Percentiles rank a stretch among this genome's conserved stretches.
Conservation (phyloP, 495 filamentous ascomycete genomes). For the Hyaloscypha variabilis region DNA sequence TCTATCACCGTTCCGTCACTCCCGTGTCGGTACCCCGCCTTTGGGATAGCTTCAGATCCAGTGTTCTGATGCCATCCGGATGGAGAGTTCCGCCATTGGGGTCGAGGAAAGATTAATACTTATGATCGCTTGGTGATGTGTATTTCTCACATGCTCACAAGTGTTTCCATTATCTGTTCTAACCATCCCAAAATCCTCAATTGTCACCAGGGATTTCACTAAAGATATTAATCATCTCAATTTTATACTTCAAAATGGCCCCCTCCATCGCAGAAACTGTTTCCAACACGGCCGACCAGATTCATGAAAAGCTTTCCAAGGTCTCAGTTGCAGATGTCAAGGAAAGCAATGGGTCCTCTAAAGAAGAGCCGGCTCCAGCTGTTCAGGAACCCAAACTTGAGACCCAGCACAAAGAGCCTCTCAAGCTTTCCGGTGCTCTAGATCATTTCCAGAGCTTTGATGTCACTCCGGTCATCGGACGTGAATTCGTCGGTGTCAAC, state of each 20-base stretch:
- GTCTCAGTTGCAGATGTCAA: constrained; percentile 10
- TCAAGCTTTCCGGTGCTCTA: constrained; percentile 46
- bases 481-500: constrained; percentile 63
- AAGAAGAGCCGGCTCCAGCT: constrained; percentile 9
- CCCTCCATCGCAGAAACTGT: constrained; percentile 29
- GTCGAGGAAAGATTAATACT: not conserved
- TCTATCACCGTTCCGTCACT: not conserved
- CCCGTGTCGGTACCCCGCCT: not conserved
- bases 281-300: constrained; percentile 21
- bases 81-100: not conserved
- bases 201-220: not conserved
- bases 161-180: too few relatives aligned
- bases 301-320: constrained; percentile 27
- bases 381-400: constrained; percentile 15
- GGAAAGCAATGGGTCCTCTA: constrained; percentile 1
- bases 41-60: not conserved
- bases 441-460: constrained; percentile 63
- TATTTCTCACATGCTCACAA: not conserved
- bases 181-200: not conserved
- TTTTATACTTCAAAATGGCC: constrained; percentile 23
- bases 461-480: constrained; percentile 68
- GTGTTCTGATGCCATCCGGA: not conserved
- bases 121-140: not conserved
- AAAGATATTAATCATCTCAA: too few relatives aligned
- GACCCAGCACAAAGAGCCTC: constrained; percentile 23